Conservation (phyloP, 176 grass and related monocot genomes). For the Aegilops sharonensis region DNA sequence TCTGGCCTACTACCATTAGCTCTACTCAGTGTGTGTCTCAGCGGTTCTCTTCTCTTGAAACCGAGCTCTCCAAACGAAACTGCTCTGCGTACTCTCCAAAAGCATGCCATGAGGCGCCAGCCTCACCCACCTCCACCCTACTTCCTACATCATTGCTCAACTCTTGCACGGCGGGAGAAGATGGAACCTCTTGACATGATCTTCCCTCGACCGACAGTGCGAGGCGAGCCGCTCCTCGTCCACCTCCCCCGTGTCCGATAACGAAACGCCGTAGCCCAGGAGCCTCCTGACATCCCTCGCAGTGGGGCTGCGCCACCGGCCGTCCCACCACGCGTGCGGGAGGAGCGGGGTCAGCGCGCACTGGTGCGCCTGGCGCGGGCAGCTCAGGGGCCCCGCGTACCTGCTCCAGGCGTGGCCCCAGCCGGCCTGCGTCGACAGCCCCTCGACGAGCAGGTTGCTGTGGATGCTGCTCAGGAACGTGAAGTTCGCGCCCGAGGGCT, state of each 20-base stretch:
- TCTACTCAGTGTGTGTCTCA: background rate
- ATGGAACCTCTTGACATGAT: constrained; percentile 60
- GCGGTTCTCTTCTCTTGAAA: background rate
- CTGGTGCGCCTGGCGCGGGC: constrained; percentile 54
- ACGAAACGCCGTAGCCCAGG: constrained; percentile 46
- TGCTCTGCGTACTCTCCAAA: background rate
- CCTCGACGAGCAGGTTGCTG: constrained; percentile 55
- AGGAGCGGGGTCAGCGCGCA: constrained; percentile 71
- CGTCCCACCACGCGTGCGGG: constrained; percentile 81
- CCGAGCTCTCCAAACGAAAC: background rate
- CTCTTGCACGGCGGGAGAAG: constrained; percentile 45
- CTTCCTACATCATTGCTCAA: background rate
- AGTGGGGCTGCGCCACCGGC: constrained; percentile 70
- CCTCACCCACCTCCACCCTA: background rate
- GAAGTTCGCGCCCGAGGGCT: constrained; percentile 42
- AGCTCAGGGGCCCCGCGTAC: constrained; percentile 70
- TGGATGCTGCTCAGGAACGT: constrained; percentile 90
- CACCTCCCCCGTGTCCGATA: constrained; percentile 48
- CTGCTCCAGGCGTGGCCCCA: constrained; percentile 95
- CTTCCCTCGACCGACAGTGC: constrained; percentile 60
- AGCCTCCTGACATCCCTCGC: constrained; percentile 45
- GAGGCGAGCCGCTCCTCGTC: constrained; percentile 35
- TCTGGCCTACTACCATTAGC: background rate
- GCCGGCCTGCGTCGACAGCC: constrained; percentile 62
- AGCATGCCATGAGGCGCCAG: background rate